Conservation (phyloP, 257 asterid genomes). For the Nicotiana paniculata region DNA sequence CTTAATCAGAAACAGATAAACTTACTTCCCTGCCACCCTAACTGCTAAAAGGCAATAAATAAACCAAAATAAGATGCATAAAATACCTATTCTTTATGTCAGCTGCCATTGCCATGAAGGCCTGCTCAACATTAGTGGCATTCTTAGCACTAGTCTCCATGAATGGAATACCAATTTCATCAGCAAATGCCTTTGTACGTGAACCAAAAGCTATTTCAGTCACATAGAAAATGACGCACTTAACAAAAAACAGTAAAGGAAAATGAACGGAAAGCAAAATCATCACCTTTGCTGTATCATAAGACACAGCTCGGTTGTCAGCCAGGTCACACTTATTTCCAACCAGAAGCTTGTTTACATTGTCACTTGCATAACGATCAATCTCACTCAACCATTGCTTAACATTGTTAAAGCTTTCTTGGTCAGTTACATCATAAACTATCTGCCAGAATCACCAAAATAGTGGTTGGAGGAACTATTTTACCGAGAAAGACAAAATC, state of each 20-base stretch:
- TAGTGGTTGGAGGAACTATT: constrained; percentile 6
- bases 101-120: constrained; percentile 79
- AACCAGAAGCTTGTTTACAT: constrained; percentile 66
- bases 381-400: constrained; percentile 77
- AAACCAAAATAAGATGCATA: background rate
- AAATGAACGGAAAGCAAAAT: background rate
- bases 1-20: background rate
- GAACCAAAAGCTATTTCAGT: background rate
- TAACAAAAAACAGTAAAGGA: background rate
- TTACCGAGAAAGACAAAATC: background rate
- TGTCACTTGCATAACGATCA: constrained; percentile 74
- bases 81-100: constrained; percentile 58
- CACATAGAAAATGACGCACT: background rate
- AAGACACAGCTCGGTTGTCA: constrained; percentile 58
- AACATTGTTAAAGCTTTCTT: constrained; percentile 70
- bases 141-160: constrained; percentile 66
- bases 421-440: constrained; percentile 66
- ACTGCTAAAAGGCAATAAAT: background rate
- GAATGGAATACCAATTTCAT: constrained; percentile 73
- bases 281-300: constrained; percentile 64
- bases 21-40: background rate
- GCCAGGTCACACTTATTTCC: constrained; percentile 64
- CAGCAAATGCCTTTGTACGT: constrained; percentile 53
- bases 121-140: constrained; percentile 62
- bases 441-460: constrained; percentile 33